Base-by-base conservation (phyloP, 495 filamentous ascomycete genomes). In the Pseudoneurospora amorphoporcata region DNA sequence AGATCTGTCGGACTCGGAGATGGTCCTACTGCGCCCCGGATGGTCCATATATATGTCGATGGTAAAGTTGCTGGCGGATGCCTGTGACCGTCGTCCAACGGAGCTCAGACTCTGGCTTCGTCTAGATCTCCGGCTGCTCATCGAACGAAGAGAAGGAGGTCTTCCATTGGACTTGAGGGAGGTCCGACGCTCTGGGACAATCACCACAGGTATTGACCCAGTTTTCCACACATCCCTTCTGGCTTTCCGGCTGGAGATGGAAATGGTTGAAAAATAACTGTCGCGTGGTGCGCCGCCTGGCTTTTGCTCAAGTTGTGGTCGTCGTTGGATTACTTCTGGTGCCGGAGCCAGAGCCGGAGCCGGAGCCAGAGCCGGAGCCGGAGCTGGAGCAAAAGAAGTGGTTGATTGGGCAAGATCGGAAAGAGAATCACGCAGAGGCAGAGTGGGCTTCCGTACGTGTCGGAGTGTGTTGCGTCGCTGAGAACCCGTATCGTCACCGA, bases 121-220 rank as follows among this genome's bases (percentile, higher is more conserved):
- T 75, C 81, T 82, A 3, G 86, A 84, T 72, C 78, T 81, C 41
- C 83, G 80, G 72, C 86, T 88, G 75, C 85, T 85, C 41, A 84
- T 86, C 17, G 87, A 87, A 73, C 87, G 81, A 29, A 88, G 79
- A 14, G 86, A 88, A 6, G 84, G 84, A 40, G 83, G 81, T 29
- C 78, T 82, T 70, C 77, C 78, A 45, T 72, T 79, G 53, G 87
- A 88, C 61, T 86, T 88, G 10, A 91, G 79, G 14, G 91, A 93
- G 12, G 91, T 88, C 29, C 80, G 84, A 47, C 92, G 85, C 58
- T 92, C 86, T 14, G 92, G 92, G 47, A 93, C 88, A 23, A 93
- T 87, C 17, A 92, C 87, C 68, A 93, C 91, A 6, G 90, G 90
- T 69, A 92, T 90, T 6, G 81, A 85, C 39, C 86, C 86, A 45